Base-by-base conservation (phyloP, 1,284 basidiomycete species). In the Trametes hirsuta region DNA sequence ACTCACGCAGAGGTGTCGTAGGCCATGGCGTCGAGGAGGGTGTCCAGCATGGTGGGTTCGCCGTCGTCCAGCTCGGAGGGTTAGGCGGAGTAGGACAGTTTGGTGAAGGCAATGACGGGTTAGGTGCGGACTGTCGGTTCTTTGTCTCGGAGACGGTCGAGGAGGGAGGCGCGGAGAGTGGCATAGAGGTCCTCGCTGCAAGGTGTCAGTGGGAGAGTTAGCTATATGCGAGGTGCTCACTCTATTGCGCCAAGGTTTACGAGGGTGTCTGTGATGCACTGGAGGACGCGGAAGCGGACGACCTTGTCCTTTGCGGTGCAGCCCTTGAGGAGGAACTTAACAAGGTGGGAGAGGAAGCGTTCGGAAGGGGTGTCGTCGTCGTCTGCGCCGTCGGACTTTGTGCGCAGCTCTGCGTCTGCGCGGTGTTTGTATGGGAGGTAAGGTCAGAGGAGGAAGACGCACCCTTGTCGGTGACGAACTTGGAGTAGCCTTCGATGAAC, bases 221-320 rank as follows among this genome's bases (percentile, higher is more conserved):
- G n/a, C n/a, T n/a, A n/a, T n/a, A n/a, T n/a, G n/a, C n/a, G n/a
- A n/a, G 34, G 12, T 3, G 83, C 90, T 66, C 71, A 91, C 94
- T 95, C 93, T 45, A 96, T 84, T 76, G 94, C 91, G 10, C 91
- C 91, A 1, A 96, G 78, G 61, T 88, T 85, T 4, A 86, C 82
- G 50, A 96, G 88, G 77, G 94, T 87, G 66, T 93, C 88, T 0
- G 90, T 87, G n/a, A 93, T 83, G 39, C 92, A 76, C 59, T 93
- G 88, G 0, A 93, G 84, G 61, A 88, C 90, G 18, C 95, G 85
- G 69, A 90, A 94, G 11, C 95, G 84, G 24, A 93, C 89, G 55
- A 85, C 84, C 79, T 97, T 98, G 79, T 96, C 91, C 75, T 97
- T 98, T 3, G 95, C 92, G 11, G 82, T 74, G 74, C 95, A 95